phyloP scores from a whole-genome alignment of 108 stramenopile genomes.

The Skeletonema menzelii region DNA sequence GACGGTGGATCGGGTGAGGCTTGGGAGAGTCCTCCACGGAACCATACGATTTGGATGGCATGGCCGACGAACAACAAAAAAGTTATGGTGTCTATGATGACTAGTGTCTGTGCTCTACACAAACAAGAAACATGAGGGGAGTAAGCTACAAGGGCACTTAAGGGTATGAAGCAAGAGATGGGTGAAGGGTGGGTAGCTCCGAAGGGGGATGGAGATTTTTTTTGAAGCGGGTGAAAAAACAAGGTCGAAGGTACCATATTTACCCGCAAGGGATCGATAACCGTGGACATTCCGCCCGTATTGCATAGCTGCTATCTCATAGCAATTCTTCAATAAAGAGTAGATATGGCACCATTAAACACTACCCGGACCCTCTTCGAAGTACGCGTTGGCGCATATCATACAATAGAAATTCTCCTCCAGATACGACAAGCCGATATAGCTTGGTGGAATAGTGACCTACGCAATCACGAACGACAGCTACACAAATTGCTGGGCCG shows the following conservation, averaged over 20 bases:
- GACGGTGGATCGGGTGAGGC: neutral
- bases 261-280: no score
- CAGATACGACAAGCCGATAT: constrained; percentile 45
- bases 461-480: constrained; percentile 29
- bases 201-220: no score
- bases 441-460: constrained; percentile 43
- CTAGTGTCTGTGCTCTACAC: no score
- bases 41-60: neutral
- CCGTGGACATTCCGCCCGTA: no score
- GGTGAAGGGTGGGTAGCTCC: no score
- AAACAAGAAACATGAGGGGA: no score
- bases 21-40: neutral
- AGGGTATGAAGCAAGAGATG: no score
- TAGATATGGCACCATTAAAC: constrained; percentile 22
- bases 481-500: constrained; percentile 46
- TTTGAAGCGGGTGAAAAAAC: no score
- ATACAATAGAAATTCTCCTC: constrained; percentile 50
- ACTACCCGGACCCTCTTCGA: constrained; percentile 48
- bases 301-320: no score
- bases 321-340: neutral
- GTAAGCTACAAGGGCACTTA: no score
- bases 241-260: no score
- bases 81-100: no score
- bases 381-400: constrained; percentile 44
- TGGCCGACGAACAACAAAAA: neutral